phyloP scores from a whole-genome alignment of 75 land plant species.

The Isoetes taiwanensis region DNA sequence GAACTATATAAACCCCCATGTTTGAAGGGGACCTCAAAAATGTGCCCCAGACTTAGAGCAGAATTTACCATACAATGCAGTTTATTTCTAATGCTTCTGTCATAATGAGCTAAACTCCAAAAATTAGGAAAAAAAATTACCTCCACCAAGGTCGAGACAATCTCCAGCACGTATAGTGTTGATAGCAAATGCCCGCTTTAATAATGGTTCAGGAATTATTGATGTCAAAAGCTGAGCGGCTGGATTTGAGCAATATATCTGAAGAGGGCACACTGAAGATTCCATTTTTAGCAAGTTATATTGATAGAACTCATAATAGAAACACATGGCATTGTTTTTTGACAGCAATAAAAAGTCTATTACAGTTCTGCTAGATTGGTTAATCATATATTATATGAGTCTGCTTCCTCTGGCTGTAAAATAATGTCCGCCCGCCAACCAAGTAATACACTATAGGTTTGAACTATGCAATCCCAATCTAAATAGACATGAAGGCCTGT shows the following conservation, averaged over 20 bases:
- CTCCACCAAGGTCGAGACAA: constrained; percentile 32
- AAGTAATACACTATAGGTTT: neutral
- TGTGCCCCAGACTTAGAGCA: too few species aligned
- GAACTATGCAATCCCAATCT: too few species aligned
- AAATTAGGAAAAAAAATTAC: constrained; percentile 7
- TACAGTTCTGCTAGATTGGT: neutral
- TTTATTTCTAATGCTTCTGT: too few species aligned
- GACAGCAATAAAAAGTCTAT: neutral
- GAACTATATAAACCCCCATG: neutral
- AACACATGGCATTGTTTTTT: neutral
- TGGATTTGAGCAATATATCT: constrained; percentile 37
- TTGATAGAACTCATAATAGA: neutral
- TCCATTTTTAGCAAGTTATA: neutral
- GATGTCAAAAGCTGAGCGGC: constrained; percentile 33
- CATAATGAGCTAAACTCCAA: neutral
- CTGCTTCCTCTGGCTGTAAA: neutral
- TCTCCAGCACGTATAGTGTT: constrained; percentile 26
- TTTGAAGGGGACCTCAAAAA: too few species aligned
- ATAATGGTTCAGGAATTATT: constrained; percentile 13
- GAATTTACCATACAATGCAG: too few species aligned
- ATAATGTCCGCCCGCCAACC: neutral
- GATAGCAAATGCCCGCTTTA: constrained; percentile 4
- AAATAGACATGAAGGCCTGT: too few species aligned
- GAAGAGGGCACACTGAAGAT: constrained; percentile 17
- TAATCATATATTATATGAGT: neutral